Base-by-base conservation (phyloP, 306 rosid genomes). In the Lathyrus aphaca region DNA sequence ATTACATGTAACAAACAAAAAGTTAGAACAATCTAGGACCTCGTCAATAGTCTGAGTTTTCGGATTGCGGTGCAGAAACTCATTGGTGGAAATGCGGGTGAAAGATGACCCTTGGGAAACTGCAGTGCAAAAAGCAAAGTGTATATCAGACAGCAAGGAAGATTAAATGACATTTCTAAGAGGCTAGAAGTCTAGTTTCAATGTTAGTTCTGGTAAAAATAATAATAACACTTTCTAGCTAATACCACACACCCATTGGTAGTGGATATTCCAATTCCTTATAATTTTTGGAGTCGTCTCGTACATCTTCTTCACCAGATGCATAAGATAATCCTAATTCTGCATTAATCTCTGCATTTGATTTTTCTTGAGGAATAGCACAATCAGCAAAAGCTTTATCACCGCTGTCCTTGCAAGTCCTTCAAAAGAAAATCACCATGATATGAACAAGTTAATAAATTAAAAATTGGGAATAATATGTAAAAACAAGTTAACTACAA, bases 301-400 rank as follows among this genome's bases (percentile, higher is more conserved):
- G 77, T 64, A 82, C 92, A 86, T 91, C 90, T 77, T 95, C 99
- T 59, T 95, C 99, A 32, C 96, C 98, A 14, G 96, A 92, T 64
- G 83, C 98, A 27, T 95, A 97, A 66, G 99, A 91, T 81, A 95
- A 66, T 59, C 91, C 99, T 83, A 95, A 83, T 79, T 95, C 99
- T 5, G 88, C 86, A 66, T 95, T 95, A 73, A 95, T 95, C 73
- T 91, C 99, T 37, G 88, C 89, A 84, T 95, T 95, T 71, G 99
- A 86, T 82, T 91, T 95, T 84, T 95, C 99, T 87, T 95, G 99
- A 55, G 90, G 90, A 53, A 82, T 87, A 63, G 85, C 80, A 77
- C 99, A 95, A 61, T 85, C 85, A 77, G 95, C 84, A 81, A 89
- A 87, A 72, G 73, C 86, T 77, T 63, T 74, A 73, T 95, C 91